Evolutionary conservation across 306 rosid genomes (phyloP), one percentile per base, ranked within the genome.

Genomic region (Lithocarpus polystachyus): DNA sequence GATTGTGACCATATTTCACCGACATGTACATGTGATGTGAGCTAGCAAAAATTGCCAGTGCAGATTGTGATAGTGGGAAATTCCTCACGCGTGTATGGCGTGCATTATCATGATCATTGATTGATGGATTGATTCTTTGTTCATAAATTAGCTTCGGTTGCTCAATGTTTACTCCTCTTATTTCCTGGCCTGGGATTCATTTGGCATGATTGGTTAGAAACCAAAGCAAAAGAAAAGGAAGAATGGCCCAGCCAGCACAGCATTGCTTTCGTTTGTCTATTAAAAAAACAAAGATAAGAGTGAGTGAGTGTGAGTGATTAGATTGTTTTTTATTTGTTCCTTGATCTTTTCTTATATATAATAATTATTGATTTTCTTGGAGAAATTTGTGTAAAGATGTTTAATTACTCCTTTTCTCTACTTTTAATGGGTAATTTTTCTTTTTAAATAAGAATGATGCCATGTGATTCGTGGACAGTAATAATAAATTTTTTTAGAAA

Each of bases 191-290:
- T 2, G 72, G 72, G 72, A 68, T 68, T 45, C 72, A 18, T 35
- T 5, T 68, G 72, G 37, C 28, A 67, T 68, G 72, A 68, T 24
- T 17, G 72, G 52, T 37, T 45, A 35, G 52, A 35, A 68, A 68
- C 18, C 11, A 8, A 11, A n/a, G 72, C 52, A 68, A 33, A 68
- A 68, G 72, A 33, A 35, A 68, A 35, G 52, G 72, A 1, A 0
- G 40, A 35, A 4, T 14, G 20, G 20, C 17, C 29, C 17, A 10
- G 52, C 72, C 23, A 15, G 33, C 13, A 31, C 23, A 15, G 33
- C 13, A 31, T 14, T 18, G 72, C 72, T 35, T 68, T 68, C 51
- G 20, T 68, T 68, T 68, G 72, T 68, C 72, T 33, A 68, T 68
- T 18, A 18, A 18, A 67, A 33, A 4, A 40, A 37, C 5, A 5